These are phyloP conservation scores for Aeschynomene evenia DNA, from an alignment of 306 rosid genomes.

Conservation along the genomic window DNA sequence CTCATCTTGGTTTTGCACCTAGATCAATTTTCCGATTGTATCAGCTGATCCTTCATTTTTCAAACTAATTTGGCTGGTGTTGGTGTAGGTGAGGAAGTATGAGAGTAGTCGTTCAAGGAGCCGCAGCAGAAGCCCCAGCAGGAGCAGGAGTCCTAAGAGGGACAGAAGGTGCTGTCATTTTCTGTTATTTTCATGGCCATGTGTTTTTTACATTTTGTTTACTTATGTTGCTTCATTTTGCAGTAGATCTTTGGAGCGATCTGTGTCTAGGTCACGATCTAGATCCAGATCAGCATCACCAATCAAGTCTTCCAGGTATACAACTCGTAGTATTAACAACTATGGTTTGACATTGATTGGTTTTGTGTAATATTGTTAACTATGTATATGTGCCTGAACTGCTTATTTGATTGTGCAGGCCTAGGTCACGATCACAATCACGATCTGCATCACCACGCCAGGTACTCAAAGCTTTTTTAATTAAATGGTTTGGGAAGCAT, in stretches of 20 bases:
- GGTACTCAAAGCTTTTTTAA: constrained; percentile 42
- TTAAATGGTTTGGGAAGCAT: neutral
- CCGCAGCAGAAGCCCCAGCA: constrained; percentile 76
- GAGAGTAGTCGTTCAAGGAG: constrained; percentile 85
- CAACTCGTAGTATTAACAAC: neutral
- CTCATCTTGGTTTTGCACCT: neutral
- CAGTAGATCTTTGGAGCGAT: constrained; percentile 80
- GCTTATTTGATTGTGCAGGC: constrained; percentile 45
- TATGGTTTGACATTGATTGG: neutral
- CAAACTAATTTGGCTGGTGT: neutral
- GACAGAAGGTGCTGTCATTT: constrained; percentile 54
- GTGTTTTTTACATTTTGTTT: neutral
- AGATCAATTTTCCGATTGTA: neutral
- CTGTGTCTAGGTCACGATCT: constrained; percentile 80
- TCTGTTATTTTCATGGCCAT: neutral
- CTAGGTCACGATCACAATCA: constrained; percentile 60
- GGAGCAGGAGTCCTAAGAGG: constrained; percentile 68
- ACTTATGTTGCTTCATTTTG: neutral
- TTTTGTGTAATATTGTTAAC: neutral
- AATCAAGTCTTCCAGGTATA: constrained; percentile 74
- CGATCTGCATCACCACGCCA: constrained; percentile 70
- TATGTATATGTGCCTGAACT: neutral
- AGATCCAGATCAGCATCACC: constrained; percentile 89
- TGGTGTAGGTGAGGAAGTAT: constrained; percentile 70
- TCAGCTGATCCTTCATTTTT: neutral